Base-by-base conservation (phyloP, 495 filamentous ascomycete species). In the Penicillium lividum region DNA sequence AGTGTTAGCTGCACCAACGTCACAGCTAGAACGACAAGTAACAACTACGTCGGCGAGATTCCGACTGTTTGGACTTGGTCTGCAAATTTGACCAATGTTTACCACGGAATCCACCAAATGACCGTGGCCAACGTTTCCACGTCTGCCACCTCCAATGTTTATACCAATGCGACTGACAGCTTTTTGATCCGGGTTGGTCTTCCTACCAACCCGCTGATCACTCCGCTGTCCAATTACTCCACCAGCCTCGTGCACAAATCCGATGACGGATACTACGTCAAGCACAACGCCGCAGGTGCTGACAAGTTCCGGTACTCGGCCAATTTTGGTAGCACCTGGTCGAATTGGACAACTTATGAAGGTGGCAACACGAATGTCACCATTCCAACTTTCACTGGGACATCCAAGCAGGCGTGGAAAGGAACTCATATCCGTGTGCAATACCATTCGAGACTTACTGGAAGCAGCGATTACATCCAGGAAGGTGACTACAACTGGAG, bases 371-470 rank as follows among this genome's bases (percentile, higher is more conserved):
- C 70, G 3, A 76, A 73, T 2, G 67, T 85, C 16, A 40, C 72
- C 11, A 67, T 69, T 25, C 71, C 79, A 53, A 62, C 70, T 36
- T 90, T 88, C 87, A 74, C 74, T 1, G 88, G 88, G 11, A 86
- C 85, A 1, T 76, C 82, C 25, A 59, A 73, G 1, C 88, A 91
- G 67, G 68, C 65, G 25, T 91, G 88, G 88, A 57, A 77, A 7
- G 88, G 84, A 38, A 81, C 87, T 44, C 88, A 91, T 61, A 70
- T 90, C 9, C 76, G 80, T 2, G 81, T 88, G 25, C 84, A 89
- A 58, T 91, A 91, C 67, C 90, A 79, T 81, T 87, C 79, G 65
- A 77, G 79, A 34, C 72, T 83, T 22, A 78, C 84, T 15, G 88
- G 85, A 1, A 89, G 85, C 57, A 87, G 84, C 61, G 77, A 80